phyloP scores from a whole-genome alignment of 768 basidiomycete species.

The Tylopilus rubrobrunneus region DNA sequence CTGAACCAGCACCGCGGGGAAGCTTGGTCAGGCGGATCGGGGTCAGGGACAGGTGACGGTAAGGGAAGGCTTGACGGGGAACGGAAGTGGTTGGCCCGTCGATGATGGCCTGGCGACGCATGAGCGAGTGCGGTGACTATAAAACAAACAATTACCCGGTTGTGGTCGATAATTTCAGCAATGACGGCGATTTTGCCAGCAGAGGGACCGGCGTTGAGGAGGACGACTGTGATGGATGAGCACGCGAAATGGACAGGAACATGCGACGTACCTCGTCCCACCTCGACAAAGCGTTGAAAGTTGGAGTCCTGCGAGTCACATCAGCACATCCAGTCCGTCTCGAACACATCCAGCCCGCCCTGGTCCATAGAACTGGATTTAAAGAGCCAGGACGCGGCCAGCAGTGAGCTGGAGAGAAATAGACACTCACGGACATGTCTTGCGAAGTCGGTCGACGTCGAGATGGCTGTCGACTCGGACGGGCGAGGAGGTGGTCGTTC shows the following conservation, averaged over 20 bases:
- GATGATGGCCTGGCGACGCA: conserved; percentile 71
- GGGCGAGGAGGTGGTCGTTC: too few species aligned
- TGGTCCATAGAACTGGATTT: not conserved
- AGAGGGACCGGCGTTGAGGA: conserved; percentile 84
- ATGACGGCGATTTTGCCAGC: conserved; percentile 92
- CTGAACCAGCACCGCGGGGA: conserved; percentile 82
- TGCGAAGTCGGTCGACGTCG: conserved; percentile 2
- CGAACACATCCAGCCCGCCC: conserved; percentile 12
- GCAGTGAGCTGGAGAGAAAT: rapidly evolving
- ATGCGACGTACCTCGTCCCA: conserved; percentile 71
- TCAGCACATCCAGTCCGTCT: conserved; percentile 15
- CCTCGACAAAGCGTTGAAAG: conserved; percentile 97
- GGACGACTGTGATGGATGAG: conserved; percentile 56
- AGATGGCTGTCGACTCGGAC: not conserved
- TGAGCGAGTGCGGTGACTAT: not conserved
- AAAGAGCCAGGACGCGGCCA: not conserved
- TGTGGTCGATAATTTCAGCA: conserved; percentile 98
- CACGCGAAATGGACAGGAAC: not conserved
- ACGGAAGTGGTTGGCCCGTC: conserved; percentile 92
- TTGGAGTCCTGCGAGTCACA: conserved; percentile 58
- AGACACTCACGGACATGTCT: conserved; percentile 23
- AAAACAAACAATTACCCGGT: conserved; percentile 56
- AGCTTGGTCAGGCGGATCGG: conserved; percentile 77
- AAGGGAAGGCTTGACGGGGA: conserved; percentile 87
- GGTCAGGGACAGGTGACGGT: conserved; percentile 90